phyloP scores from a whole-genome alignment of 2,329 filamentous ascomycete species.

The Rutstroemia sp. region DNA sequence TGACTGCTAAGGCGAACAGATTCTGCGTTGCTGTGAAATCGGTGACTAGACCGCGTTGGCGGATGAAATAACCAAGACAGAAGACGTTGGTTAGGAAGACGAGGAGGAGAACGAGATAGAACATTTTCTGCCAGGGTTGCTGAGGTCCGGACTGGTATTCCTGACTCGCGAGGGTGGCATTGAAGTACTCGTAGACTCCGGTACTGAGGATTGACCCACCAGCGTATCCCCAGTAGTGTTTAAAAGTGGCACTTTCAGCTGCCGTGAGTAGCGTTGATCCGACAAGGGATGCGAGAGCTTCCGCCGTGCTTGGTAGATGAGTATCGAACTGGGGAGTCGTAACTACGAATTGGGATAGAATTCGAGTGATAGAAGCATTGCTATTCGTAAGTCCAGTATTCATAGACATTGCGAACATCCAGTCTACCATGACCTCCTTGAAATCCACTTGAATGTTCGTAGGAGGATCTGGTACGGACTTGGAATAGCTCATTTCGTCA shows the following conservation, averaged over 20 bases:
- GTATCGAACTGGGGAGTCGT: conserved; percentile 24
- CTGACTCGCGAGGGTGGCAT: conserved; percentile 54
- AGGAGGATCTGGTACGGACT: conserved; percentile 31
- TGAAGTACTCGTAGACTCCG: conserved; percentile 49
- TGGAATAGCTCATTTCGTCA: conserved; percentile 49
- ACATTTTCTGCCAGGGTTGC: conserved; percentile 53
- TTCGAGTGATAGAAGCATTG: conserved; percentile 51
- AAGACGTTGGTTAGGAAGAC: conserved; percentile 62
- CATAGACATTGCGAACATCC: conserved; percentile 48
- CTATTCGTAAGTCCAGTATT: conserved; percentile 46
- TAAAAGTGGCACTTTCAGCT: conserved; percentile 52
- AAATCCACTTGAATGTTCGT: conserved; percentile 40
- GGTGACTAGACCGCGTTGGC: conserved; percentile 54
- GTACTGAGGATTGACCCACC: conserved; percentile 33
- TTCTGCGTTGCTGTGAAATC: conserved; percentile 76
- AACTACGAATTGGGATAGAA: conserved; percentile 49
- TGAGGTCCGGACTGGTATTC: conserved; percentile 64
- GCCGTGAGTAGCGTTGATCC: conserved; percentile 59
- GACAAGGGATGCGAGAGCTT: conserved; percentile 64
- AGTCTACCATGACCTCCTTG: conserved; percentile 46
- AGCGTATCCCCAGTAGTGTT: conserved; percentile 45
- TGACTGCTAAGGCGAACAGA: conserved; percentile 64
- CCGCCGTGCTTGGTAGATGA: conserved; percentile 58
- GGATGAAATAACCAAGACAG: conserved; percentile 54
- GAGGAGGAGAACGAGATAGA: conserved; percentile 57